Base-by-base conservation (phyloP, 2,329 filamentous ascomycete genomes). In the Penicillium sp. region DNA sequence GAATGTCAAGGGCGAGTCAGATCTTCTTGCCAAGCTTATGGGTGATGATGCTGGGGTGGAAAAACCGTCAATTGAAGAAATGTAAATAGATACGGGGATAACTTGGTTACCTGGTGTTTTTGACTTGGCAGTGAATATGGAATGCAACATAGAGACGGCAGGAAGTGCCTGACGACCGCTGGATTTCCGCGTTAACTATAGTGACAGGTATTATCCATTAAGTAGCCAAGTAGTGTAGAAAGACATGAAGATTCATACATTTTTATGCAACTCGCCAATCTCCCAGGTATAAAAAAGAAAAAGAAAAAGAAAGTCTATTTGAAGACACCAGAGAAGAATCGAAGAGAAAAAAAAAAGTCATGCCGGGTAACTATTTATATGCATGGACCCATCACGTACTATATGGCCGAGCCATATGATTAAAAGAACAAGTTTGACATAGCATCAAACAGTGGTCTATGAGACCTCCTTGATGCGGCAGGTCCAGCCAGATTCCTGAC, bases 401-500 rank as follows among this genome's bases (percentile, higher is more conserved):
- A 36, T 44, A 46, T 54, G 39, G 44, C 38, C 22, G 41, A 44
- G 37, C 42, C 41, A 48, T 42, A 40, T 42, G 43, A 51, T 52
- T 51, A 50, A 51, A 48, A 47, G 39, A 20, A 37, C 39, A 41
- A 37, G 44, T 41, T 29, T 27, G 37, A 26, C 42, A 41, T 41
- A 35, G 37, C 22, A 13, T 31, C 32, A 35, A 42, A 33, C 42
- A 20, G 35, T 43, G 39, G 35, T 37, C 62, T 76, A 82, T 56
- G 77, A 74, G 45, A 92, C 69, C 69, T 94, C 75, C 54, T 78
- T 84, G 53, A 95, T 72, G 69, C 82, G 88, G 73, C 89, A 95
- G 55, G 85, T 72, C 90, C 90, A 95, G 48, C 89, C 89, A 15
- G 87, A 93, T 42, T 79, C 79, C 61, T 86, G 76, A 50, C 79